Evolutionary conservation across 2,329 filamentous ascomycete genomes (phyloP).

Genomic region (Sporothrix curviconia): DNA sequence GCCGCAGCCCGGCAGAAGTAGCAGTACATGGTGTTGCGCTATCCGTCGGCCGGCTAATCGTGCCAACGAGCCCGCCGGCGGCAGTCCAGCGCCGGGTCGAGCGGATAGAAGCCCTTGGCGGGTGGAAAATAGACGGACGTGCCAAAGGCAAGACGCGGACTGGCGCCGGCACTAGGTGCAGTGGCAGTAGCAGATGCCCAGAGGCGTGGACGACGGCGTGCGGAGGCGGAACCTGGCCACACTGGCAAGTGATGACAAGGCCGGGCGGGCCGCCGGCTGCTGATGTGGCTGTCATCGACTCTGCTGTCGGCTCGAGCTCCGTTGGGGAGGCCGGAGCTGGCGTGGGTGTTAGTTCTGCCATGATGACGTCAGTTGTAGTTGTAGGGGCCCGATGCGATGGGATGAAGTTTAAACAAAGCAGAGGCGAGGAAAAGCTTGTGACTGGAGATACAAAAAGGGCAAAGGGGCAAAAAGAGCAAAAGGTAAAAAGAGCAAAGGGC

Average conservation of each 20-base stretch:
- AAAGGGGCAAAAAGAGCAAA: no score
- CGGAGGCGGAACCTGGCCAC: constrained; percentile 56
- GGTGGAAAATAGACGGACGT: constrained; percentile 17
- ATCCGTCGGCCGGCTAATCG: constrained; percentile 7
- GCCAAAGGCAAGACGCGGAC: constrained; percentile 42
- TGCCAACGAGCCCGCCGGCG: neutral
- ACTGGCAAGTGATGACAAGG: constrained; percentile 45
- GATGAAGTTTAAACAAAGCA: neutral
- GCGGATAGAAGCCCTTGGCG: constrained; percentile 10
- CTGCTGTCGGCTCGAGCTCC: no score
- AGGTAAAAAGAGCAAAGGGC: no score
- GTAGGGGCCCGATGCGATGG: neutral
- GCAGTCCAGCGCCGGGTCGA: neutral
- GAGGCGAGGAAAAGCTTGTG: neutral
- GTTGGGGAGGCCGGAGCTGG: neutral
- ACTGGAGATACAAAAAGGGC: no score
- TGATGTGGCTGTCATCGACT: no score
- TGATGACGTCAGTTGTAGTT: neutral
- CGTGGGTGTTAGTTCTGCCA: neutral
- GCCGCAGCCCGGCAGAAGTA: constrained; percentile 31
- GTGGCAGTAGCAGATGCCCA: constrained; percentile 65
- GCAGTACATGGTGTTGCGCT: constrained; percentile 14
- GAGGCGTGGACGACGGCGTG: constrained; percentile 52
- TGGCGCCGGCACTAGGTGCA: constrained; percentile 60
- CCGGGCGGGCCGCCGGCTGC: constrained; percentile 5